phyloP scores from a whole-genome alignment of 768 basidiomycete species.

The Chlorophyllum brunneum region DNA sequence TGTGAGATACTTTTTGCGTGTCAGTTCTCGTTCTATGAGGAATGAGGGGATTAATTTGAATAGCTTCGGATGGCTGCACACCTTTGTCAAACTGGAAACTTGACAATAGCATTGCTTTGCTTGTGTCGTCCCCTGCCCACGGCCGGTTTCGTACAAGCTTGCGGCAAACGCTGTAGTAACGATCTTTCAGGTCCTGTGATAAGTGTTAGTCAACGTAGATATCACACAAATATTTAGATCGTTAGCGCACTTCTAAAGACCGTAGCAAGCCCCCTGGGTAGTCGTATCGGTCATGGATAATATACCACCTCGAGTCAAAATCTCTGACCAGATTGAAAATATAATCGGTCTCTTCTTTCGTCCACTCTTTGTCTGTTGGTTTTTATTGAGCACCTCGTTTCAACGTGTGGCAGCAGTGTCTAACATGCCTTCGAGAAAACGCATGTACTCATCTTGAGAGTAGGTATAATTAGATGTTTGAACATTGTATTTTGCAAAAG shows the following conservation, averaged over 20 bases:
- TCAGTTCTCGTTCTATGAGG: conserved; percentile 72
- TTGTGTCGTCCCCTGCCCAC: conserved; percentile 77
- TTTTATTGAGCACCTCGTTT: neutral
- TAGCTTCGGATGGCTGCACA: conserved; percentile 22
- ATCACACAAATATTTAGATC: too few relatives aligned
- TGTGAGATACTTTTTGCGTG: conserved; percentile 82
- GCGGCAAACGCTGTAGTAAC: conserved; percentile 90
- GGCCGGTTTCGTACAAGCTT: conserved; percentile 82
- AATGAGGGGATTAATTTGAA: neutral
- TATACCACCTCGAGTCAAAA: conserved; percentile 86
- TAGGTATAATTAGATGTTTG: conserved; percentile 64
- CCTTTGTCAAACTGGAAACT: conserved; percentile 89
- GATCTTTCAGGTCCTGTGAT: conserved; percentile 82
- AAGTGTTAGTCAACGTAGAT: too few relatives aligned
- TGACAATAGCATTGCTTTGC: conserved; percentile 61
- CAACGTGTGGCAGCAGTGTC: neutral
- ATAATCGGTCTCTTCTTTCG: conserved; percentile 91
- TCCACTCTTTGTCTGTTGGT: conserved; percentile 73
- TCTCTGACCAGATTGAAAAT: conserved; percentile 76
- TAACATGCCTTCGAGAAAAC: conserved; percentile 65
- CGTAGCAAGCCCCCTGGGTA: conserved; percentile 51
- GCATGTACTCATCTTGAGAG: conserved; percentile 83
- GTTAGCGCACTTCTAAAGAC: conserved; percentile 75
- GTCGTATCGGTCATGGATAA: conserved; percentile 88
- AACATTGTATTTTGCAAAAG: conserved; percentile 81